Conservation (phyloP, 78 protist species). For the Guillardia theta region DNA sequence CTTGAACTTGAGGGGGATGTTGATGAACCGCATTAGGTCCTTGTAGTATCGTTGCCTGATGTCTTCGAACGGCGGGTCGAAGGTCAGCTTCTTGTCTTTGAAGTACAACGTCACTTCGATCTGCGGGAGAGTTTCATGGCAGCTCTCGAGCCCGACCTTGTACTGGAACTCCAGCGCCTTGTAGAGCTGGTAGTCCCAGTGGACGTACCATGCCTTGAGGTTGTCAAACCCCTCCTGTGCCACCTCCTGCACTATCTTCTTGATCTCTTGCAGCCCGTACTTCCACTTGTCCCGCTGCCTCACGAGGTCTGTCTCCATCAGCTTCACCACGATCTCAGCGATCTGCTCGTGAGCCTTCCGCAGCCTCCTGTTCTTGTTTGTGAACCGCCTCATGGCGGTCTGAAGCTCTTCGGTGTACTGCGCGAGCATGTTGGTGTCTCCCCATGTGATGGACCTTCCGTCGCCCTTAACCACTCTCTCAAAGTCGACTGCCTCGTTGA, state of each 20-base stretch:
- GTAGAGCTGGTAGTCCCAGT: slow-evolving; percentile 89
- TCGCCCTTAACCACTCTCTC: neutral
- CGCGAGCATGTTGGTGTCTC: slow-evolving; percentile 48
- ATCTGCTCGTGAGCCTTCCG: slow-evolving; percentile 50
- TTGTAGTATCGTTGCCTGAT: slow-evolving; percentile 63
- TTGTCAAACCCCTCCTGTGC: neutral
- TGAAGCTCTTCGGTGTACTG: slow-evolving; percentile 52
- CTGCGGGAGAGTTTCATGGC: slow-evolving; percentile 65
- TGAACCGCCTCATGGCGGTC: slow-evolving; percentile 37
- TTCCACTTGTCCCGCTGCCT: slow-evolving; percentile 57
- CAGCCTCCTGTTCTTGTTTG: slow-evolving; percentile 58
- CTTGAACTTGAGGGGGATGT: slow-evolving; percentile 60
- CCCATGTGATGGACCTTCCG: slow-evolving; percentile 59
- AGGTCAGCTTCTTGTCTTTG: slow-evolving; percentile 28
- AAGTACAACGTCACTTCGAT: slow-evolving; percentile 39
- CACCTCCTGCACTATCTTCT: neutral
- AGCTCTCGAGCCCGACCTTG: slow-evolving; percentile 63
- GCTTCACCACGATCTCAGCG: slow-evolving; percentile 19
- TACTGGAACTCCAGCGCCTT: slow-evolving; percentile 71
- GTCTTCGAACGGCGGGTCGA: slow-evolving; percentile 73
- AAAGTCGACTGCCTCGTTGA: slow-evolving; percentile 44
- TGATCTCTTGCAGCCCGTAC: slow-evolving; percentile 47
- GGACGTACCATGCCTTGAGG: slow-evolving; percentile 51
- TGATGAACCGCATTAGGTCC: slow-evolving; percentile 59
- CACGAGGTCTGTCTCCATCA: slow-evolving; percentile 53